A percentile compares a stretch with the other conserved stretches of the same genome.
Evolutionary conservation across 495 filamentous ascomycete species (phyloP).

Genomic region (Chaetomium tenue): DNA sequence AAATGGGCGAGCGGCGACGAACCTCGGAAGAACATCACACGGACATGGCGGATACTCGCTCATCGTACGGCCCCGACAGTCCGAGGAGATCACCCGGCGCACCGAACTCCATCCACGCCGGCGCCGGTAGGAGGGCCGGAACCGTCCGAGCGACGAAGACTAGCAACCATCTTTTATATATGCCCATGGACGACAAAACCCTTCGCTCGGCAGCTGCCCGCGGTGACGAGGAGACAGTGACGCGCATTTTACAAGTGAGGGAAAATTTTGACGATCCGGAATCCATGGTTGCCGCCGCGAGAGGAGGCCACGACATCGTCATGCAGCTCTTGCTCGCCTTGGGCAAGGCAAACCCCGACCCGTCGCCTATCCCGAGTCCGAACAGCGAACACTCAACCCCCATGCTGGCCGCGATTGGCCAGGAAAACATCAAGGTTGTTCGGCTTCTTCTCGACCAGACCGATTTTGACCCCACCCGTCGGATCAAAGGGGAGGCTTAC

Average conservation of each 20-base stretch:
- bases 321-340: slow-evolving; percentile 82
- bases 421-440: slow-evolving; percentile 80
- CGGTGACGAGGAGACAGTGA: slow-evolving; percentile 78
- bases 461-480: slow-evolving; percentile 73
- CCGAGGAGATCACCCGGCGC: slow-evolving; percentile 62
- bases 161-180: slow-evolving; percentile 54
- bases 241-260: slow-evolving; percentile 74
- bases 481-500: slow-evolving; percentile 71
- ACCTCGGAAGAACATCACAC: slow-evolving; percentile 63
- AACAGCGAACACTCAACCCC: slow-evolving; percentile 71
- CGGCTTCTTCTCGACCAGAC: slow-evolving; percentile 74
- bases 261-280: slow-evolving; percentile 69
- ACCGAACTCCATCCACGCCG: slow-evolving; percentile 33
- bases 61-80: slow-evolving; percentile 69
- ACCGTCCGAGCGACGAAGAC: slow-evolving; percentile 54
- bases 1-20: slow-evolving; percentile 50
- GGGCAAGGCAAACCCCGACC: slow-evolving; percentile 76
- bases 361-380: slow-evolving; percentile 53
- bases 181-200: slow-evolving; percentile 63
- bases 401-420: slow-evolving; percentile 90
- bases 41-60: slow-evolving; percentile 54
- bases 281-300: slow-evolving; percentile 84
- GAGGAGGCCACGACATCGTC: slow-evolving; percentile 84
- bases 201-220: slow-evolving; percentile 76
- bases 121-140: slow-evolving; percentile 42